Percentiles rank a stretch among this genome's conserved stretches.
phyloP scores from a whole-genome alignment of 1,139 yeast species.

The Candida gigantensis region DNA sequence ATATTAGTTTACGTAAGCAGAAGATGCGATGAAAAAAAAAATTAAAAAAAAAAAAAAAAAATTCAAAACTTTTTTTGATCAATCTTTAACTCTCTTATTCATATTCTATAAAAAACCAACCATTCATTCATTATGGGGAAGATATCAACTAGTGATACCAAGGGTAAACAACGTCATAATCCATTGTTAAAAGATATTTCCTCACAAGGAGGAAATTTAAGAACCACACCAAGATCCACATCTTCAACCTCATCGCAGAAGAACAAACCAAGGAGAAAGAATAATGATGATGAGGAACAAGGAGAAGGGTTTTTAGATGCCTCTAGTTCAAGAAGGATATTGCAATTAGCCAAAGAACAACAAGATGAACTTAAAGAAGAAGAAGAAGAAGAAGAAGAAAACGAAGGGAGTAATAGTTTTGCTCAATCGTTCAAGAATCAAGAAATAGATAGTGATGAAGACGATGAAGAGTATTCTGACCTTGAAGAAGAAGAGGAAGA shows the following conservation, averaged over 20 bases:
- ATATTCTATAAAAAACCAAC: not conserved
- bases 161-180: slow-evolving; percentile 61
- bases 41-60: too few relatives aligned
- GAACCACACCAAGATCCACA: slow-evolving; percentile 36
- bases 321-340: slow-evolving; percentile 76
- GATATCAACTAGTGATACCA: slow-evolving; percentile 49
- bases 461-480: slow-evolving; percentile 52
- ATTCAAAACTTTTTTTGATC: too few relatives aligned
- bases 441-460: slow-evolving; percentile 31
- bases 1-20: not conserved
- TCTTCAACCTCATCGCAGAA: slow-evolving; percentile 20
- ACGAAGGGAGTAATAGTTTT: slow-evolving; percentile 17
- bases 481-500: slow-evolving; percentile 50
- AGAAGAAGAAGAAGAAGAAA: slow-evolving; percentile 34
- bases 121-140: slow-evolving; percentile 74
- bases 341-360: slow-evolving; percentile 87
- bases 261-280: slow-evolving; percentile 11
- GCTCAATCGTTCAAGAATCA: slow-evolving; percentile 25
- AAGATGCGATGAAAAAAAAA: not conserved
- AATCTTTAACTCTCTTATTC: not conserved
- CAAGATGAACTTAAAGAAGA: slow-evolving; percentile 83
- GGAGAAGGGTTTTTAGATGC: slow-evolving; percentile 79
- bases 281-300: slow-evolving; percentile 36
- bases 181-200: slow-evolving; percentile 80
- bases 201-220: slow-evolving; percentile 69